These are phyloP conservation scores for Prunus persica DNA, from an alignment of 306 rosid species.

Conservation along the genomic window Prunus_persica_NCBIv2 NC_034013.1:7919001-7919500, in stretches of 20 bases:
- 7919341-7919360: conserved; percentile 96
- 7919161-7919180: background rate
- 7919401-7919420: conserved; percentile 45
- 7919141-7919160: background rate
- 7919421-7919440: background rate
- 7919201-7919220: conserved; percentile 98
- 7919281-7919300: conserved; percentile 90
- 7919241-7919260: conserved; percentile 96
- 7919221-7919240: conserved; percentile 92
- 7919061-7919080: conserved; percentile 96
- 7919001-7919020: conserved; percentile 87
- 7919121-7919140: background rate
- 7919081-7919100: conserved; percentile 66
- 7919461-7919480: background rate
- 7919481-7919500: background rate
- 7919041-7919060: conserved; percentile 96
- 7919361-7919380: conserved; percentile 97
- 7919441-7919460: background rate
- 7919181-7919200: conserved; percentile 21
- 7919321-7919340: conserved; percentile 78
- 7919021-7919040: conserved; percentile 87
- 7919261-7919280: conserved; percentile 96
- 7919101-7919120: conserved; percentile 75
- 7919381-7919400: conserved; percentile 90
- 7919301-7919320: conserved; percentile 79